Percentiles rank a stretch among this genome's conserved stretches.
These are phyloP conservation scores for Hibiscus tridactylites DNA, from an alignment of 345 rosid species.

Conservation along the genomic window DNA sequence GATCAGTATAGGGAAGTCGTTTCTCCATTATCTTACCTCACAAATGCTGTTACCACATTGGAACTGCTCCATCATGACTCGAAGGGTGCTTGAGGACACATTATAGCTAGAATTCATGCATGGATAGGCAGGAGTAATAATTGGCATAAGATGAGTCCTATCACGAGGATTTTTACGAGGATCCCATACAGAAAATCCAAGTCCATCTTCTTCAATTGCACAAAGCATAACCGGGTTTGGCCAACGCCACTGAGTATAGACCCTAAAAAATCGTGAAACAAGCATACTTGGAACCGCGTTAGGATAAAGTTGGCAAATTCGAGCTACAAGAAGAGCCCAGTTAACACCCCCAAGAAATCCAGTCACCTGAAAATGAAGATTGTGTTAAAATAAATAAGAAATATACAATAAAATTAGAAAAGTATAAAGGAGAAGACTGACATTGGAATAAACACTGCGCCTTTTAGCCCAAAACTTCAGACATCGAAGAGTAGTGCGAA, in stretches of 20 bases:
- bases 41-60: constrained; percentile 54
- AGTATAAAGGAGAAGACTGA: constrained; percentile 16
- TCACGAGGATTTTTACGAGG: constrained; percentile 63
- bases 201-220: constrained; percentile 48
- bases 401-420: background rate
- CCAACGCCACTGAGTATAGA: constrained; percentile 68
- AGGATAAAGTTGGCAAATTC: constrained; percentile 66
- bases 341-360: constrained; percentile 80
- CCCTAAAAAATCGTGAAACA: constrained; percentile 64
- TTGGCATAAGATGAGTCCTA: constrained; percentile 62
- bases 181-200: constrained; percentile 73
- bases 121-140: constrained; percentile 69
- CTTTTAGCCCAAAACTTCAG: constrained; percentile 66
- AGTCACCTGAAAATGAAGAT: constrained; percentile 44
- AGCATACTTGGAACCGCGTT: constrained; percentile 64
- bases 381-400: background rate
- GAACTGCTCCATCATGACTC: constrained; percentile 69
- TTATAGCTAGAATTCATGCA: constrained; percentile 79
- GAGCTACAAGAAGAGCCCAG: constrained; percentile 75
- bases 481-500: constrained; percentile 52
- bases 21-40: constrained; percentile 30
- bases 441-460: constrained; percentile 71
- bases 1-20: background rate
- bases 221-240: constrained; percentile 79
- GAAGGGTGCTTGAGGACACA: constrained; percentile 60